Percentiles rank a stretch among this genome's conserved stretches.
These are phyloP conservation scores for Teratosphaeria destructans DNA, from an alignment of 2,329 filamentous ascomycete species.

Conservation along the genomic window DNA sequence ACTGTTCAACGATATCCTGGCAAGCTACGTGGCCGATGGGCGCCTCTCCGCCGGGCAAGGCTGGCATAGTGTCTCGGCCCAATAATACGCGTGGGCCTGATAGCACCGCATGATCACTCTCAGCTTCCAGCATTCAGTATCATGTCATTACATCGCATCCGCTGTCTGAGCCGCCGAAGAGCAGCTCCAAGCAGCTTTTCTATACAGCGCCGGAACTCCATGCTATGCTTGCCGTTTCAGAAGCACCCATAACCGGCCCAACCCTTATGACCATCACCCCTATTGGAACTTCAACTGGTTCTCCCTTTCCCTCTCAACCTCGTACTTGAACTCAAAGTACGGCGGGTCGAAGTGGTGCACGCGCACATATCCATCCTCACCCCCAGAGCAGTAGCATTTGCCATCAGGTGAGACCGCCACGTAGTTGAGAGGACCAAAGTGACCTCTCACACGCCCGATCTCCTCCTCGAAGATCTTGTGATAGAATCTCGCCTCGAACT, in stretches of 20 bases:
- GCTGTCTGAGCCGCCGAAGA: background rate
- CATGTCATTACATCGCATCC: background rate
- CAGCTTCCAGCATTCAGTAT: background rate
- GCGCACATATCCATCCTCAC: constrained; percentile 96
- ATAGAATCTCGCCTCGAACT: constrained; percentile 99
- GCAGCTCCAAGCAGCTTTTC: background rate
- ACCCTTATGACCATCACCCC: background rate
- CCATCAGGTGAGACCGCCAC: constrained; percentile 88
- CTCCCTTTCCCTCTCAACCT: constrained; percentile 78
- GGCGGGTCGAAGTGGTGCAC: constrained; percentile 98
- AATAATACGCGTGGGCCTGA: too few species aligned
- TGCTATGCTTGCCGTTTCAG: background rate
- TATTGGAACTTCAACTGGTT: constrained; percentile 9
- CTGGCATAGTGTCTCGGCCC: background rate
- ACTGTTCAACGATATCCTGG: too few species aligned
- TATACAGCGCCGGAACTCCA: background rate
- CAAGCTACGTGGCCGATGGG: too few species aligned
- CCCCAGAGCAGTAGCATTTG: constrained; percentile 85
- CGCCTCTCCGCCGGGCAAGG: too few species aligned
- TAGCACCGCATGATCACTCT: background rate
- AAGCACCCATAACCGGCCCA: background rate
- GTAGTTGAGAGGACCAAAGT: constrained; percentile 95
- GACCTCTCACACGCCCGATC: constrained; percentile 89
- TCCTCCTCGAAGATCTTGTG: constrained; percentile 99
- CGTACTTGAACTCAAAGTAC: constrained; percentile 98